phyloP scores from a whole-genome alignment of 768 basidiomycete genomes.

The Lentinula boryana region DNA sequence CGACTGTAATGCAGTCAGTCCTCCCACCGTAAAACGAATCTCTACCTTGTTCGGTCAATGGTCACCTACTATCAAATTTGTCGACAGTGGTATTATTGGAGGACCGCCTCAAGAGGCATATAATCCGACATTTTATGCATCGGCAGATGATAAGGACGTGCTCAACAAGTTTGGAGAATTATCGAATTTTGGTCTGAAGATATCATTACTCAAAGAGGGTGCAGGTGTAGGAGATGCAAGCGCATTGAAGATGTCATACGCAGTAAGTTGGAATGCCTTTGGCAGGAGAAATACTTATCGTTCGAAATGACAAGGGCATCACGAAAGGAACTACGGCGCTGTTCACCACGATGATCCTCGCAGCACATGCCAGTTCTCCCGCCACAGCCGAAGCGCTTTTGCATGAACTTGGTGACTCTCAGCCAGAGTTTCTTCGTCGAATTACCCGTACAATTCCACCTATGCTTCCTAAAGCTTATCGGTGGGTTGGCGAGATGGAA shows the following conservation, averaged over 20 bases:
- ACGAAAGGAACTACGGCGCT: conserved; percentile 43
- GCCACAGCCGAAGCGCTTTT: conserved; percentile 55
- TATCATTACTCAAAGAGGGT: conserved; percentile 39
- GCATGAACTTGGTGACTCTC: conserved; percentile 39
- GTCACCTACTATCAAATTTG: conserved; percentile 30
- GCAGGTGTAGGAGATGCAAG: conserved; percentile 52
- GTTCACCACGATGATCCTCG: conserved; percentile 51
- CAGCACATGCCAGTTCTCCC: conserved; percentile 51
- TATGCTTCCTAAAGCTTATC: conserved; percentile 60
- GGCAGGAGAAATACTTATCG: background rate
- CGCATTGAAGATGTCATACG: conserved; percentile 61
- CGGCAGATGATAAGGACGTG: conserved; percentile 26
- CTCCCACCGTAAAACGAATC: conserved; percentile 42
- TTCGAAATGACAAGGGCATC: conserved; percentile 35
- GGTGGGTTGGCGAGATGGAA: conserved; percentile 59
- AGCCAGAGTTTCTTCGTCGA: conserved; percentile 36
- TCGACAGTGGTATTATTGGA: conserved; percentile 56
- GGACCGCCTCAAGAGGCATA: conserved; percentile 42
- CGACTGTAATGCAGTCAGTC: conserved; percentile 57
- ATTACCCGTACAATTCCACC: conserved; percentile 32
- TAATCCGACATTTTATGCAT: conserved; percentile 52
- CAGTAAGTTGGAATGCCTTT: conserved; percentile 30
- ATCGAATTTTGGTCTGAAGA: conserved; percentile 38
- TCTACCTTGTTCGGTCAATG: conserved; percentile 31
- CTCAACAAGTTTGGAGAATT: conserved; percentile 33